Evolutionary conservation across 108 stramenopile species (phyloP), one percentile per base, ranked within the genome.

Genomic region (Stephanodiscus triporus): DNA sequence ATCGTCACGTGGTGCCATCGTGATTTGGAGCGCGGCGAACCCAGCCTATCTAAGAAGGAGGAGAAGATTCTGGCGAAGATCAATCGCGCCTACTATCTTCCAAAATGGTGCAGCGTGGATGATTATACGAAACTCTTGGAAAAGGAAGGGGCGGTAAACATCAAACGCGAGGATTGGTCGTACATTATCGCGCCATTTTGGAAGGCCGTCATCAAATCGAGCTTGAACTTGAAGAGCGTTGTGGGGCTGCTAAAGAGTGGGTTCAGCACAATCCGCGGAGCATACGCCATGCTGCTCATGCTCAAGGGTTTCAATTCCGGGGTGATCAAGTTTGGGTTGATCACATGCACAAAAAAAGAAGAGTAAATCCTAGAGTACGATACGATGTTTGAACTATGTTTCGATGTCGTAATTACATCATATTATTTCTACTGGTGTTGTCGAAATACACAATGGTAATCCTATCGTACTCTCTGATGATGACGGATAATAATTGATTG

Each of bases 1-100:
- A 81, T 98, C 45, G 95, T 97, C 13, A 98, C 98, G 9, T 98
- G 98, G 98, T 91, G 91, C 48, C 96, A 97, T 80, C 82, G 96
- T 0, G 96, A 99, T 75, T 78, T 97, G 77, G 83, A 92, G 65
- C 71, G 73, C 9, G 96, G 87, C 13, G 90, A 91, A 77, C 80
- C 85, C 17, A 71, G 78, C n/a, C 66, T 95, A 34, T 84, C 89
- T 9, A 80, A 67, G 51, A 86, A 89, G 71, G 95, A 97, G 76
- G 87, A 84, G 65, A 75, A 73, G 50, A 73, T 97, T 20, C 73
- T 97, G 63, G 81, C 82, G 17, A 82, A 78, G 70, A 97, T 97
- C 81, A 97, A 95, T 78, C 78, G 90, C 19, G 91, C 91, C 29
- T 97, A 97, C 68, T 97, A 95, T 65, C 78, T 97, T 4, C 97